These are phyloP conservation scores for Lobosporangium transversale DNA, from an alignment of 192 early-diverging fungal genomes.

Conservation along the genomic window DNA sequence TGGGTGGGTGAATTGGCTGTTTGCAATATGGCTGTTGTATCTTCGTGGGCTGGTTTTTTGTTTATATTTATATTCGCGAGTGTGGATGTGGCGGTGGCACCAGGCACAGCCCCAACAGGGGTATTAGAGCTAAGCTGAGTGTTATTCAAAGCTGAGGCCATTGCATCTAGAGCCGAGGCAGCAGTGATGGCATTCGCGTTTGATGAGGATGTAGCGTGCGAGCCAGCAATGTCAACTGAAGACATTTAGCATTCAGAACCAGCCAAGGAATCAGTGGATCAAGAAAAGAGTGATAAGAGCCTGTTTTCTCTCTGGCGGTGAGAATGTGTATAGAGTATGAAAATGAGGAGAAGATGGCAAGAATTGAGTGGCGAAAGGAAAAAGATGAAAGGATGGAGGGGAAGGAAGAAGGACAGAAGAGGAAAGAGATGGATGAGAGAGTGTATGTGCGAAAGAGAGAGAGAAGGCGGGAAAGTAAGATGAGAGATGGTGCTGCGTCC, in stretches of 20 bases:
- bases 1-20: too few species aligned
- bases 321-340: too few species aligned
- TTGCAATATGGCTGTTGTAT: too few species aligned
- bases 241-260: constrained; percentile 15
- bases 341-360: too few species aligned
- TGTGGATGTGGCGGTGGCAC: too few species aligned
- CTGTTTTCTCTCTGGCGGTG: too few species aligned
- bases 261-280: constrained; percentile 2
- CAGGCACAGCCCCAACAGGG: constrained; percentile 8
- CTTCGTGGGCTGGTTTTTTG: too few species aligned
- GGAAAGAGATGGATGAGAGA: background rate
- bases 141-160: background rate
- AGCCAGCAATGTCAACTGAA: constrained; percentile 15
- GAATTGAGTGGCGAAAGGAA: too few species aligned
- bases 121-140: background rate
- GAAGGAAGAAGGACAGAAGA: background rate
- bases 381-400: too few species aligned
- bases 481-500: too few species aligned
- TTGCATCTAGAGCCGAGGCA: background rate
- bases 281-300: too few species aligned
- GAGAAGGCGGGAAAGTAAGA: background rate
- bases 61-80: too few species aligned
- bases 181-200: background rate
- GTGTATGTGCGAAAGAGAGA: background rate
- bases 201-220: constrained; percentile 1